Conservation (phyloP, 2,329 filamentous ascomycete species). For the Calonectria pseudoturangicola region DNA sequence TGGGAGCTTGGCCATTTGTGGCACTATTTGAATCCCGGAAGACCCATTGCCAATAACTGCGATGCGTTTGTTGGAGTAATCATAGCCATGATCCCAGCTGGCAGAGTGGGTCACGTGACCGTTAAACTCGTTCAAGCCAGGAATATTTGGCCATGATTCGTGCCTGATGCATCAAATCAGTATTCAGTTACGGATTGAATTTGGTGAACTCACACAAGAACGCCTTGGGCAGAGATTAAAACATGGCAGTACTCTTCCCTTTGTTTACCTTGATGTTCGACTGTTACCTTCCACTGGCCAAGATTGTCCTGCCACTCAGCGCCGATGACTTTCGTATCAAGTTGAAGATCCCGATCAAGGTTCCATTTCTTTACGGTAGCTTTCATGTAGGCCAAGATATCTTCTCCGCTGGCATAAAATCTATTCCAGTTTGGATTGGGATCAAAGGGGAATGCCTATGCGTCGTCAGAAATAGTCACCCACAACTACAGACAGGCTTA, state of each 20-base stretch:
- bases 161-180: constrained; percentile 35
- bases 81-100: constrained; percentile 46
- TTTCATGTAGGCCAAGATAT: constrained; percentile 74
- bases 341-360: constrained; percentile 60
- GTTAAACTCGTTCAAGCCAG: constrained; percentile 46
- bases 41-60: constrained; percentile 50
- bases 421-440: constrained; percentile 76
- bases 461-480: not conserved
- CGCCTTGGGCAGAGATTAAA: constrained; percentile 48
- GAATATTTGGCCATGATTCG: constrained; percentile 49
- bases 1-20: constrained; percentile 53
- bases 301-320: constrained; percentile 46
- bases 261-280: constrained; percentile 39
- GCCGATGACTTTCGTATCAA: constrained; percentile 57
- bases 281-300: constrained; percentile 50
- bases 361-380: constrained; percentile 65
- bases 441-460: constrained; percentile 68
- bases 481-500: not conserved
- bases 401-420: constrained; percentile 73
- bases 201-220: constrained; percentile 45
- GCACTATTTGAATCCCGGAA: constrained; percentile 49
- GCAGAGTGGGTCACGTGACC: constrained; percentile 48
- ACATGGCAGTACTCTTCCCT: constrained; percentile 50
- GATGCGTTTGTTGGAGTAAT: constrained; percentile 49
- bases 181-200: fast-evolving